Evolutionary conservation across 768 basidiomycete genomes (phyloP), one percentile per base, ranked within the genome.

Genomic region (Podaxis pistillaris): DNA sequence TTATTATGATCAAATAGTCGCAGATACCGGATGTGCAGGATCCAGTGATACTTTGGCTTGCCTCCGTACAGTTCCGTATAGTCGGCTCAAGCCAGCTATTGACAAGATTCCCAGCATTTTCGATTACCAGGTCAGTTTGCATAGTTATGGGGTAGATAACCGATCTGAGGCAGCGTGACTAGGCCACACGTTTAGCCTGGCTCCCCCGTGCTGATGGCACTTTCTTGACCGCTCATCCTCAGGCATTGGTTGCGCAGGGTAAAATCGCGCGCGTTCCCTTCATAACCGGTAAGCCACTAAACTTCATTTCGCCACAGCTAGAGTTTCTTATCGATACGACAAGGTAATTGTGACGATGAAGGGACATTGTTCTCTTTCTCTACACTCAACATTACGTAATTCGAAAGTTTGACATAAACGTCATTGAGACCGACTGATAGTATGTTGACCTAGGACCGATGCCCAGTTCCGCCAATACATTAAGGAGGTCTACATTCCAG

Each of bases 321-420:
- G 40, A 3, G 56, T 38, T 63, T 26, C 36, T 26, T 44, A 36
- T 19, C 28, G 6, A 11, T 37, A 9, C 38, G 11, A 3, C 36
- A 46, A 78, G 83, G 83, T 17, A 78, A 86, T 63, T 81, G 79
- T 65, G 85, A 86, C 53, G 87, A 87, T 58, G 87, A 87, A 68
- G 87, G 86, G 3, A 84, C 85, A 0, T 13, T 83, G 0, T 85
- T 85, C 66, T 78, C 83, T 2, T 66, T 85, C 8, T 76, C 81
- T 2, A 81, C 75, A 1, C 61, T 80, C 46, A 84, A 85, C 57
- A 63, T 83, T 56, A 84, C 82, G 82, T 81, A 65, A 54, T 78
- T 63, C 0, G 11, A 15, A 9, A 22, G 11, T 19, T 1, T 24
- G 13, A 8, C 26, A 56, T 24, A 4, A 13, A 4, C 68, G 64